Conservation (phyloP, 805 yeast species). For the Cyberlindnera xishuangbannaensis region DNA sequence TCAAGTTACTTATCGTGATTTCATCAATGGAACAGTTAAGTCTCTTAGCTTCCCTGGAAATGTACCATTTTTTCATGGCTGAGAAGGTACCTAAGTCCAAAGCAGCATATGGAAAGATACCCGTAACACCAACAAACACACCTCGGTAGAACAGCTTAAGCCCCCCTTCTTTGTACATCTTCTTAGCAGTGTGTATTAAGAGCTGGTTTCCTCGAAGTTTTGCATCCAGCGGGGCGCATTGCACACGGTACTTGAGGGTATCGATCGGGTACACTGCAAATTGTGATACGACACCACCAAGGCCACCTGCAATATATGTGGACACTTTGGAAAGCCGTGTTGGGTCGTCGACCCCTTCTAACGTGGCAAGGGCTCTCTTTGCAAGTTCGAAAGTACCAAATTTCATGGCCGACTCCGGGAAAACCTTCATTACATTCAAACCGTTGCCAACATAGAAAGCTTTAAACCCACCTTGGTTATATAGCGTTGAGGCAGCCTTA, state of each 20-base stretch:
- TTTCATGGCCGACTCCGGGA: constrained; percentile 96
- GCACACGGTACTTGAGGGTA: constrained; percentile 87
- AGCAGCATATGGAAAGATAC: constrained; percentile 97
- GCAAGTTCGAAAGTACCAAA: constrained; percentile 93
- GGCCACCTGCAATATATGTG: constrained; percentile 89
- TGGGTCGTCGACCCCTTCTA: constrained; percentile 74
- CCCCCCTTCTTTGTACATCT: constrained; percentile 81
- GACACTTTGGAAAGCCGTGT: constrained; percentile 66
- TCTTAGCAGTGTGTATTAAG: constrained; percentile 60
- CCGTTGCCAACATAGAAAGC: constrained; percentile 96
- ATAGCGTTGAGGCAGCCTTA: constrained; percentile 75
- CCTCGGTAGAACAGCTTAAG: constrained; percentile 79
- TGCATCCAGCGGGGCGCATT: constrained; percentile 79
- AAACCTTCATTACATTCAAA: constrained; percentile 83
- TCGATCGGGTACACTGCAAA: constrained; percentile 93
- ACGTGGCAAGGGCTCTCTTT: constrained; percentile 60
- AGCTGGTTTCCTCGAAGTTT: constrained; percentile 55
- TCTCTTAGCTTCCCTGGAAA: constrained; percentile 52
- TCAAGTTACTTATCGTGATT: constrained; percentile 67
- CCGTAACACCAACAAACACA: constrained; percentile 82
- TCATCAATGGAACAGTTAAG: constrained; percentile 53
- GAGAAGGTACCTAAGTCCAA: constrained; percentile 91
- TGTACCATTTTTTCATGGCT: constrained; percentile 73
- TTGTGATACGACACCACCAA: constrained; percentile 94
- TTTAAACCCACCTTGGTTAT: constrained; percentile 81